A percentile compares a stretch with the other conserved stretches of the same genome.
Conservation (phyloP, 2,329 filamentous ascomycete genomes). For the Alternaria postmessia region DNA sequence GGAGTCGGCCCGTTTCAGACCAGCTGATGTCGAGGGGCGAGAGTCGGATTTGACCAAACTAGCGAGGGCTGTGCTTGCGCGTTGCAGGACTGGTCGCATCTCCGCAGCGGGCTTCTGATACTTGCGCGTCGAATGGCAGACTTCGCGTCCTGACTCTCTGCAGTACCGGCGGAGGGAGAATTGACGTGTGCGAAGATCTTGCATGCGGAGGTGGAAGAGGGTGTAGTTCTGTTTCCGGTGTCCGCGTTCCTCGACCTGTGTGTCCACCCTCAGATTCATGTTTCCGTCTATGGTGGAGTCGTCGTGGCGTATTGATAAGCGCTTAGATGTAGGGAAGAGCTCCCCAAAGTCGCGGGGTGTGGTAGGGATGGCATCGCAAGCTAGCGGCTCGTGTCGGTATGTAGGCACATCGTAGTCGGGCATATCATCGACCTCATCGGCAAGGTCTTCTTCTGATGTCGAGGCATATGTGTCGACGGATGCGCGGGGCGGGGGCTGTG, state of each 20-base stretch:
- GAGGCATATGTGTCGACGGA: conserved; percentile 85
- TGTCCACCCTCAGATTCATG: conserved; percentile 94
- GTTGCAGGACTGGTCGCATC: conserved; percentile 61
- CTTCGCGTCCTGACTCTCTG: conserved; percentile 89
- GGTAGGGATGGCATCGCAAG: conserved; percentile 74
- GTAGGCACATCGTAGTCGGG: conserved; percentile 66
- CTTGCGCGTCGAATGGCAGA: conserved; percentile 83
- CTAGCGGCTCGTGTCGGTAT: conserved; percentile 68
- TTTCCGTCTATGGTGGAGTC: conserved; percentile 90
- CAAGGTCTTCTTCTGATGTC: conserved; percentile 69
- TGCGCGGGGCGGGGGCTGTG: conserved; percentile 51
- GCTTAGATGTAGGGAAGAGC: conserved; percentile 85
- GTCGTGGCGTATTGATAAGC: conserved; percentile 85
- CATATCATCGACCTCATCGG: conserved; percentile 54
- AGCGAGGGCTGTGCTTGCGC: conserved; percentile 67
- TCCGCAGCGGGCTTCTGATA: conserved; percentile 65
- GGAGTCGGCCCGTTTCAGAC: conserved; percentile 65
- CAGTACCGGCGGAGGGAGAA: conserved; percentile 93
- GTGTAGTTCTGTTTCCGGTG: conserved; percentile 71
- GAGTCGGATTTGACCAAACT: conserved; percentile 65
- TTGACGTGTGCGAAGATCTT: conserved; percentile 83
- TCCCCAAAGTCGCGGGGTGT: conserved; percentile 82
- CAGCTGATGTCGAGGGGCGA: conserved; percentile 52
- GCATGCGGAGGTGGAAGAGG: conserved; percentile 94
- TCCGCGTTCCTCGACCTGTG: conserved; percentile 67